Conservation (phyloP, 2,329 filamentous ascomycete genomes). For the Ophiostoma australiae region DNA sequence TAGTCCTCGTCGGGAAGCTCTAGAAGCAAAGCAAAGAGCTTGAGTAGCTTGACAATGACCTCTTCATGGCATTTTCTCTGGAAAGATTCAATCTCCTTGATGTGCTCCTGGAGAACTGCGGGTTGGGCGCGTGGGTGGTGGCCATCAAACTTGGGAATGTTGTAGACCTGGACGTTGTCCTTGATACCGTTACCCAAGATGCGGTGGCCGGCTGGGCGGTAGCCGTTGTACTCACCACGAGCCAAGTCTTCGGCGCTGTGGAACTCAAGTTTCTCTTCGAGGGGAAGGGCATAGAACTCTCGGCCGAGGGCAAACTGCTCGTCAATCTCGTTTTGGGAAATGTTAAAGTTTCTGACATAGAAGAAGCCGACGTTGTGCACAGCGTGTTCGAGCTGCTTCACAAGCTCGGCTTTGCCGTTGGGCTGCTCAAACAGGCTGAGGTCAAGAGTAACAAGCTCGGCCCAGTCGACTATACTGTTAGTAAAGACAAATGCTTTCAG, state of each 20-base stretch:
- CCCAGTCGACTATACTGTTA: constrained; percentile 26
- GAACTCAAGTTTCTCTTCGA: constrained; percentile 52
- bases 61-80: constrained; percentile 40
- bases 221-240: constrained; percentile 50
- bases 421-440: constrained; percentile 34
- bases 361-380: constrained; percentile 48
- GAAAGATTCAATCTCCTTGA: constrained; percentile 53
- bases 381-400: constrained; percentile 40
- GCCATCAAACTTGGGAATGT: constrained; percentile 54
- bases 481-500: not conserved
- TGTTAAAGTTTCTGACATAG: constrained; percentile 54
- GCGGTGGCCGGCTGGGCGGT: constrained; percentile 40
- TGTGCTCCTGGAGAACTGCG: constrained; percentile 43
- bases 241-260: constrained; percentile 36
- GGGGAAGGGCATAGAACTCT: constrained; percentile 44
- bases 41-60: constrained; percentile 50
- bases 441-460: constrained; percentile 32
- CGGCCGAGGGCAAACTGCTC: constrained; percentile 53
- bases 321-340: constrained; percentile 51
- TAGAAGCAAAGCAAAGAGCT: constrained; percentile 54
- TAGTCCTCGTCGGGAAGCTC: constrained; percentile 54
- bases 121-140: constrained; percentile 44
- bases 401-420: constrained; percentile 34
- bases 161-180: constrained; percentile 57
- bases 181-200: constrained; percentile 34